Evolutionary conservation across 768 basidiomycete species (phyloP), one percentile per base, ranked within the genome.

Genomic region (Trametes cinnabarina): DNA sequence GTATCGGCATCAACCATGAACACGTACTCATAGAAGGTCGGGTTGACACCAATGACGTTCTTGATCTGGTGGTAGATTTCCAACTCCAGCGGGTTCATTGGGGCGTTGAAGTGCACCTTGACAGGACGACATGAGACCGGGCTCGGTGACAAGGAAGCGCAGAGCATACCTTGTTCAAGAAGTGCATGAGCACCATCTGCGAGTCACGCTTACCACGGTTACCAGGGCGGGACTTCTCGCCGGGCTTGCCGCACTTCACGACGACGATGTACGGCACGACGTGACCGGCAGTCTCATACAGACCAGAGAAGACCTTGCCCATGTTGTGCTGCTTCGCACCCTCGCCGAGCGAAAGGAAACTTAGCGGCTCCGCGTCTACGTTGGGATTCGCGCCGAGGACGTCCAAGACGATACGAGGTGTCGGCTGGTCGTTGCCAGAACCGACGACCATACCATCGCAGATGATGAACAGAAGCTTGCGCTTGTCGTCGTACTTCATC

Each of bases 11-110:
- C 94, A 40, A 97, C 84, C 70, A 86, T 94, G 76, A 96, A 90
- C 60, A 94, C 64, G 66, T 95, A 98, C 74, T 98, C 97, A 74
- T 98, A 99, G 76, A 98, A 98, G 0, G 93, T 88, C 2, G 96
- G 97, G 73, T 99, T 97, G 68, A 99, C 94, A 73, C 97, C 97
- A 66, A 99, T 98, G 52, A 98, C 94, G 68, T 99, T 99, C 82
- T 98, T 94, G 81, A 98, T 94, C 73, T 99, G 97, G 71, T 98
- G 97, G 69, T 94, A 98, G 77, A 99, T 96, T 77, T 99, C 97
- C 51, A 99, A 75, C 74, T 99, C 97, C 61, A 96, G 74, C 0
- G 97, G 97, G 67, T 90, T 92, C 97, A 99, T 98, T 0, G 94
- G 88, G 20, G 92, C 73, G 71, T 95, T 92, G 74, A 96, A 98